Conservation (phyloP, 805 yeast species). For the Crinitomyces ghanaensis region DNA sequence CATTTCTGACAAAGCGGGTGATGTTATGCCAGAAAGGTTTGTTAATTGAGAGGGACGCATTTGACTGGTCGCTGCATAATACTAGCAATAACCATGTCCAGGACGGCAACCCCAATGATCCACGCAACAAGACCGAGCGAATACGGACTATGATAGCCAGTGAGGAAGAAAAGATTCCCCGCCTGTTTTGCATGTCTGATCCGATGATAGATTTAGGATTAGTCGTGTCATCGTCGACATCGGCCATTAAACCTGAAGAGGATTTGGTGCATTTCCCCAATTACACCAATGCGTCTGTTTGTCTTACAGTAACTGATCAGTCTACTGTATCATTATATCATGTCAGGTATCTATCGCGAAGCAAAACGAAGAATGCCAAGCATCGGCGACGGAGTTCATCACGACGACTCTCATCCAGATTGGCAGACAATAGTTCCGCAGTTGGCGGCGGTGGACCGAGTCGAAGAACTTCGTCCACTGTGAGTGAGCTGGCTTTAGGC, state of each 20-base stretch:
- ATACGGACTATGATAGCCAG: too few relatives aligned
- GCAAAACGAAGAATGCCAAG: background rate
- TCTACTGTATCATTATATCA: constrained; percentile 43
- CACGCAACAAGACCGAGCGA: background rate
- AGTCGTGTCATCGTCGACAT: constrained; percentile 58
- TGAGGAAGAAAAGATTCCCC: constrained; percentile 12
- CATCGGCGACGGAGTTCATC: constrained; percentile 2
- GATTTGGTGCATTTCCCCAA: constrained; percentile 36
- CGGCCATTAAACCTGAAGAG: constrained; percentile 50
- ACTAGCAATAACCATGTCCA: background rate
- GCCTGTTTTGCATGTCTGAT: constrained; percentile 58
- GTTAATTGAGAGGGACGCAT: constrained; percentile 41
- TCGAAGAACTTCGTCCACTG: too few relatives aligned
- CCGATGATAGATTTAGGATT: constrained; percentile 66
- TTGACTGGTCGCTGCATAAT: background rate
- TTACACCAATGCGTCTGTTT: constrained; percentile 31
- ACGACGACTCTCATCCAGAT: background rate
- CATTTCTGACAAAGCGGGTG: constrained; percentile 51
- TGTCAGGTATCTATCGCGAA: constrained; percentile 31
- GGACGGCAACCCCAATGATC: constrained; percentile 7
- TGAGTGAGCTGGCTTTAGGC: too few relatives aligned
- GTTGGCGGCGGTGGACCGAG: too few relatives aligned
- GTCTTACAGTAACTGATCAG: constrained; percentile 45
- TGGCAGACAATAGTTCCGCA: too few relatives aligned
- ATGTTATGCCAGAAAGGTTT: constrained; percentile 60